Conservation (phyloP, 129 eudicot species). For the Glebionis coronaria region DNA sequence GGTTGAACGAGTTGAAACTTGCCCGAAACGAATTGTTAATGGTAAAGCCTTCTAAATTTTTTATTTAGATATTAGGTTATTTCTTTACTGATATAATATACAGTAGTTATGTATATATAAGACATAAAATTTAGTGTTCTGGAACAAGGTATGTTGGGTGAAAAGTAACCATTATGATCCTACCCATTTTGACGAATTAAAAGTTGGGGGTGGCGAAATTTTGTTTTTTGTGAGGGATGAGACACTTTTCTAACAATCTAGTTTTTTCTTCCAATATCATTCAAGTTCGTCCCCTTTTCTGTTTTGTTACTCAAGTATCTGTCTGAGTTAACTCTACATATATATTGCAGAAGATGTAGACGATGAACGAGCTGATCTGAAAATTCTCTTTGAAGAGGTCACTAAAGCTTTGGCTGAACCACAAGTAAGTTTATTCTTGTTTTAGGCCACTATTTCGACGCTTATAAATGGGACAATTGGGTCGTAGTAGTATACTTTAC, state of each 20-base stretch:
- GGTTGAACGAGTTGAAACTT: background rate
- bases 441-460: background rate
- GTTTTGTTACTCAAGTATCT: slow-evolving; percentile 1
- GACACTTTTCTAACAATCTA: background rate
- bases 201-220: no score
- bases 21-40: no score
- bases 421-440: slow-evolving; percentile 32
- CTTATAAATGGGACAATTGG: background rate
- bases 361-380: slow-evolving; percentile 55
- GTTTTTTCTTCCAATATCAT: background rate
- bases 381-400: slow-evolving; percentile 48
- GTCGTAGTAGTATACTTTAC: background rate
- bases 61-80: no score
- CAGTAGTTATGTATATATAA: no score
- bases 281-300: background rate
- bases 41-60: background rate
- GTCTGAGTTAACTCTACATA: slow-evolving; percentile 1
- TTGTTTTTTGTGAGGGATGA: background rate
- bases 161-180: no score
- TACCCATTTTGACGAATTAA: no score
- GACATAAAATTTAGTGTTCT: no score
- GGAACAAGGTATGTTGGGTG: no score
- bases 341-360: slow-evolving; percentile 52
- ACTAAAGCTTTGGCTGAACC: slow-evolving; percentile 37
- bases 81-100: no score